A percentile compares a stretch with the other conserved stretches of the same genome.
Conservation (phyloP, 1,284 basidiomycete species). For the Athelia psychrophila region DNA sequence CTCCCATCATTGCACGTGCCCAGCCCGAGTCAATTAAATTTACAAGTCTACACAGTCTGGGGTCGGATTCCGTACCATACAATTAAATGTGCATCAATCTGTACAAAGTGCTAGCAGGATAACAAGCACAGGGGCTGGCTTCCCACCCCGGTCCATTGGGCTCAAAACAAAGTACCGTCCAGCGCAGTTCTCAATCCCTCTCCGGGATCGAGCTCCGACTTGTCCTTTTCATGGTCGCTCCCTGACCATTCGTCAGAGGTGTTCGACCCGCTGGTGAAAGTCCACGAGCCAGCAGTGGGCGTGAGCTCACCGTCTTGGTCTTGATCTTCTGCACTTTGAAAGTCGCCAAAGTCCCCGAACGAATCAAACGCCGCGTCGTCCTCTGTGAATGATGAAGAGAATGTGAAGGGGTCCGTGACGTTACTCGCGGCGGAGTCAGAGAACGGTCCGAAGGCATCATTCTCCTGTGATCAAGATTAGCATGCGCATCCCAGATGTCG, state of each 20-base stretch:
- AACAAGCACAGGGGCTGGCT: no score
- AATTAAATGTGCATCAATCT: no score
- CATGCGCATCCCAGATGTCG: neutral
- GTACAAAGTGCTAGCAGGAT: no score
- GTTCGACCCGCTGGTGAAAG: conserved; percentile 44
- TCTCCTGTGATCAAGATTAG: conserved; percentile 40
- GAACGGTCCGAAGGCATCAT: conserved; percentile 66
- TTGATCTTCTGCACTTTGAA: conserved; percentile 49
- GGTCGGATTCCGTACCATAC: no score
- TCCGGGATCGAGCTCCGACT: neutral
- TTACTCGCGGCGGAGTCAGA: conserved; percentile 53
- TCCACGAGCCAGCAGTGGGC: conserved; percentile 68
- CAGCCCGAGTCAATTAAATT: no score
- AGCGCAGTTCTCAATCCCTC: neutral
- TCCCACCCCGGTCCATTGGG: no score
- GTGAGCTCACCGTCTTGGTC: conserved; percentile 50
- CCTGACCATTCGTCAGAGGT: neutral
- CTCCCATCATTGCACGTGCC: no score
- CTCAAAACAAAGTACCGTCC: neutral
- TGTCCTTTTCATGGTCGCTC: neutral
- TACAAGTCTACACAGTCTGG: no score
- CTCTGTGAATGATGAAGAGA: conserved; percentile 53
- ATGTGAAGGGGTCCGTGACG: conserved; percentile 57
- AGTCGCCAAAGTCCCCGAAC: conserved; percentile 79
- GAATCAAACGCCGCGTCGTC: conserved; percentile 63